phyloP scores from a whole-genome alignment of 2,329 filamentous ascomycete genomes.

The Xylaria sp. region DNA sequence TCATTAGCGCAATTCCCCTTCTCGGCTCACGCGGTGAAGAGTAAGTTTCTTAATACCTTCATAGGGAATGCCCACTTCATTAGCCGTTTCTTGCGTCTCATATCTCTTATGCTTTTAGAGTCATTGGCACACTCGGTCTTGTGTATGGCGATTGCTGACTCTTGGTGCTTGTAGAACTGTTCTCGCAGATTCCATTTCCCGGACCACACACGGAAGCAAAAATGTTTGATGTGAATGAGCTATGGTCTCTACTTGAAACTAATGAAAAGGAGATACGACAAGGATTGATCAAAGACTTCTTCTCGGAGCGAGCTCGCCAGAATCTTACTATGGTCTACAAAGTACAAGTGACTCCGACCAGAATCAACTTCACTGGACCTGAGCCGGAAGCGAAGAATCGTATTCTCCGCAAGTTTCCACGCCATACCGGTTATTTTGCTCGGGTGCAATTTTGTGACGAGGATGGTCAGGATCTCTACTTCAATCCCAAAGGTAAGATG shows the following conservation, averaged over 20 bases:
- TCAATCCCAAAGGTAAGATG: constrained; percentile 56
- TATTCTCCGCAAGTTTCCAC: constrained; percentile 72
- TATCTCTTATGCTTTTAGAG: background rate
- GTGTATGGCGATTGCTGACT: constrained; percentile 2
- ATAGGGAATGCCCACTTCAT: background rate
- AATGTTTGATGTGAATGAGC: constrained; percentile 49
- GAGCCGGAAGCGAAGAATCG: constrained; percentile 75
- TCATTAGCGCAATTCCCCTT: constrained; percentile 51
- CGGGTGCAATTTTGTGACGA: constrained; percentile 81
- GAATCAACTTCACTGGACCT: constrained; percentile 67
- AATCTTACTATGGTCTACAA: constrained; percentile 64
- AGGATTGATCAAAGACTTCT: constrained; percentile 40
- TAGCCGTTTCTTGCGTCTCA: constrained; percentile 52
- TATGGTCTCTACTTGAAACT: constrained; percentile 51
- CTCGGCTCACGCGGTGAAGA: constrained; percentile 58
- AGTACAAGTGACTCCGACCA: constrained; percentile 68
- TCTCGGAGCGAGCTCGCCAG: constrained; percentile 45
- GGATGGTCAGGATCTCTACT: constrained; percentile 70
- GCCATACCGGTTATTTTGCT: constrained; percentile 70
- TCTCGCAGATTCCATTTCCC: constrained; percentile 63
- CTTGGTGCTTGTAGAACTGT: constrained; percentile 49
- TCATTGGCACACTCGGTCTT: background rate
- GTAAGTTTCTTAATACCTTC: constrained; percentile 13
- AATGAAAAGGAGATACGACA: constrained; percentile 54
- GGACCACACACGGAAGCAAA: constrained; percentile 60